Evolutionary conservation across 257 asterid species (phyloP), one percentile per base, ranked within the genome.

Genomic region (Gentiana dahurica): DNA sequence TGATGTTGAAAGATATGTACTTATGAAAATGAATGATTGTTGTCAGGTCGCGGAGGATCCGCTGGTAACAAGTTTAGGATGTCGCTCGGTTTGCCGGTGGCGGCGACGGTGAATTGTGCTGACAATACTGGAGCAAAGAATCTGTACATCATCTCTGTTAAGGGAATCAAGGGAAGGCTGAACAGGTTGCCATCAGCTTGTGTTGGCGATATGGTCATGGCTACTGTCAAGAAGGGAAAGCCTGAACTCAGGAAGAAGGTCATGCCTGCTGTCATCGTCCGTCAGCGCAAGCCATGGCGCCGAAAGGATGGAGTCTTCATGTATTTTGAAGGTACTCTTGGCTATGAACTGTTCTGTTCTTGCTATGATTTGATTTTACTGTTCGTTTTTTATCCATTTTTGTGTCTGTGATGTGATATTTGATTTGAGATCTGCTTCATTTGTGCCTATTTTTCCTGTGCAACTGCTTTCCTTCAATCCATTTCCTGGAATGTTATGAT

Each of bases 201-300:
- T 52, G 86, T 76, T 41, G 89, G 86, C 6, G 92, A 80, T 38
- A 80, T 80, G 91, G 87, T 82, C 24, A 77, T 82, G 87, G 87
- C 87, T 52, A 83, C 92, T 1, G 88, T 83, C 2, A 83, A 83
- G 24, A 24, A 24, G 24, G 24, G 24, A 24, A 24, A 24, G 24
- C 24, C 24, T 24, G 24, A 24, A 24, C 80, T 80, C 37, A 72
- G 92, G 71, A 80, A 83, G 81, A 83, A 83, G 78, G 88, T 83
- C 39, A 80, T 80, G 92, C 92, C 92, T 0, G 88, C 92, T 32
- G 88, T 80, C 59, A 80, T 83, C 36, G 91, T 82, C 33, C 80
- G 91, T 39, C 87, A 82, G 60, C 78, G 91, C 71, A 82, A 82
- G 74, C 92, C 85, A 0, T 83, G 88, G 88, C 87, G 92, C 78